Conservation (phyloP, 345 rosid genomes). For the Iberis pinnata region DNA sequence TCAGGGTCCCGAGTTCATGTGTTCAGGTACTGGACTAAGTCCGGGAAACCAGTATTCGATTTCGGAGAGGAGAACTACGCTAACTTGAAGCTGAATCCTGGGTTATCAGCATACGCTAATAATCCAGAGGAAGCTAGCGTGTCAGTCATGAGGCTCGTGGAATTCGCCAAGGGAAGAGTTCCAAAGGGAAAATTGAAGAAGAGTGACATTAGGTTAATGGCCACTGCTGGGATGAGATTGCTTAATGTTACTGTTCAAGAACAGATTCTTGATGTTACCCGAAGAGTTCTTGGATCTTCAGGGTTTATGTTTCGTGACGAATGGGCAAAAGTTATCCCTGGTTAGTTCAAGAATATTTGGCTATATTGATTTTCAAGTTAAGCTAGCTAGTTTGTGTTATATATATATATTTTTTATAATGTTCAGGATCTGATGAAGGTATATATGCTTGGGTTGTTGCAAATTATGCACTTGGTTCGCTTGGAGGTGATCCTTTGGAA, state of each 20-base stretch:
- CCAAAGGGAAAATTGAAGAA: conserved; percentile 51
- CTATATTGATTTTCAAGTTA: too few species aligned
- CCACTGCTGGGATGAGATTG: conserved; percentile 92
- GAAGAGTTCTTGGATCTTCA: conserved; percentile 49
- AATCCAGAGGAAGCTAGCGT: conserved; percentile 48
- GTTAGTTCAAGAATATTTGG: too few species aligned
- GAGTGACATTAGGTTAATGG: conserved; percentile 84
- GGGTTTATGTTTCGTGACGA: conserved; percentile 63
- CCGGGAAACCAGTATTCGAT: conserved; percentile 40
- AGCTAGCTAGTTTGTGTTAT: too few species aligned
- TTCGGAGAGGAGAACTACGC: conserved; percentile 37
- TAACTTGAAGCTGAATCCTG: conserved; percentile 67
- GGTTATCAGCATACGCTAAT: conserved; percentile 57
- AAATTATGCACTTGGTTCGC: conserved; percentile 65
- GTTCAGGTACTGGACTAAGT: conserved; percentile 33
- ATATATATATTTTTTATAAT: too few species aligned
- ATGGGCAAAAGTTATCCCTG: conserved; percentile 79
- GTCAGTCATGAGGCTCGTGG: conserved; percentile 53
- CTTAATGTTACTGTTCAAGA: neutral
- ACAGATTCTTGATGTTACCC: conserved; percentile 47
- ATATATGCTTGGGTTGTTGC: conserved; percentile 95
- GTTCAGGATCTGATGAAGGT: conserved; percentile 94
- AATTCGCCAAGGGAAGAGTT: conserved; percentile 51
- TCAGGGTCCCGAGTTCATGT: conserved; percentile 78
- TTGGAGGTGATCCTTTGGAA: conserved; percentile 66